Conservation (phyloP, 306 rosid species). For the Inga oerstediana region DNA sequence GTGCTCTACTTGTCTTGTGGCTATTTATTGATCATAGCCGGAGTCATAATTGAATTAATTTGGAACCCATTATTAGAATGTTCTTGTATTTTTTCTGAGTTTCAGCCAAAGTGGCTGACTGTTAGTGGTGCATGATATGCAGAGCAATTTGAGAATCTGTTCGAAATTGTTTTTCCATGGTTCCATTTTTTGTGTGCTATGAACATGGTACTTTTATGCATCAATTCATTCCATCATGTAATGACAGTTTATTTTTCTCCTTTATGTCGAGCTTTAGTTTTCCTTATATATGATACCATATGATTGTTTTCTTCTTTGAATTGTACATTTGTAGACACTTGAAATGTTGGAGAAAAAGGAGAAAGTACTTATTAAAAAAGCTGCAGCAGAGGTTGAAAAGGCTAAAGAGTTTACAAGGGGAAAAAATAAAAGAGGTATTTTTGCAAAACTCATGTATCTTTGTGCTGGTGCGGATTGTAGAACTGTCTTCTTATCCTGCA, state of each 20-base stretch:
- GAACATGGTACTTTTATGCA: neutral
- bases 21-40: neutral
- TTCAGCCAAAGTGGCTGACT: neutral
- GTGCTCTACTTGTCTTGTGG: neutral
- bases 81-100: conserved; percentile 5
- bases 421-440: conserved; percentile 87
- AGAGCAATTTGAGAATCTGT: neutral
- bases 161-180: neutral
- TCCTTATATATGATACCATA: neutral
- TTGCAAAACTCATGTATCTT: neutral
- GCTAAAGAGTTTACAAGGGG: conserved; percentile 86
- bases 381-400: conserved; percentile 78
- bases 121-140: neutral
- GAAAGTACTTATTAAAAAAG: conserved; percentile 88
- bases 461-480: neutral
- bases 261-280: neutral
- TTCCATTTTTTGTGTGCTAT: neutral
- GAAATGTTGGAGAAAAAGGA: conserved; percentile 99
- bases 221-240: neutral
- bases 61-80: neutral
- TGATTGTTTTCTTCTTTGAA: conserved; percentile 25
- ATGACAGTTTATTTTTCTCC: neutral
- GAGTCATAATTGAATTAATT: neutral
- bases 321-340: conserved; percentile 64
- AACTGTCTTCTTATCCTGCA: neutral